Base-by-base conservation (phyloP, 306 rosid species). In the Lotus japonicus region DNA sequence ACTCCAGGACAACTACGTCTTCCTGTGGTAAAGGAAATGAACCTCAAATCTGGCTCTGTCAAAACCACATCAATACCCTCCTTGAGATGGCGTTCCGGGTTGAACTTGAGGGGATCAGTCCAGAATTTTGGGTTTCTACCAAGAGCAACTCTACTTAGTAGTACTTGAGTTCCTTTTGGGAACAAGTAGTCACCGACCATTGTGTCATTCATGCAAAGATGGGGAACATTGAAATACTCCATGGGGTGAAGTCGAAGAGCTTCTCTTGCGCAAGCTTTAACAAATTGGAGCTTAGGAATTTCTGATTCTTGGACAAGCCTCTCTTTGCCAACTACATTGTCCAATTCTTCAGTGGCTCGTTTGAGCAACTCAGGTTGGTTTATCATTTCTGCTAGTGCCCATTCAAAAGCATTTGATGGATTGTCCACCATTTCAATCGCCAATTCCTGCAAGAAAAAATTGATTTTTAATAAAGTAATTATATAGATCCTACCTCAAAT, bases 221-320 rank as follows among this genome's bases (percentile, higher is more conserved):
- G 84, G 19, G 84, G 83, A 35, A 62, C 6, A 11, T 26, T 79
- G n/a, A 77, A 74, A 0, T 70, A 46, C 0, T 31, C 66, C 11
- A 82, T 31, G 11, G 84, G 90, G 15, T 82, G 90, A 11, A 77
- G 68, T 11, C 85, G 46, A 28, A 44, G 36, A 0, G 75, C 71
- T 56, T 80, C 82, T 65, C 69, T 77, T 7, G 70, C 69, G 33
- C 80, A 82, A 2, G 78, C 81, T 5, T 12, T 65, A 8, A 82
- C 36, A n/a, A 66, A 80, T 8, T 58, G 67, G 19, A 85, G 87
- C 1, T 77, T 11, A 0, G 71, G 79, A 11, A 80, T 2, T 6
- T 80, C 80, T 0, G 58, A 66, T 60, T 82, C 87, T 53, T 82
- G 67, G 9, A 85, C 82, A 0, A n/a, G 58, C 4, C 72, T 82